Percentiles rank a stretch among this genome's conserved stretches.
phyloP scores from a whole-genome alignment of 192 early-diverging fungal genomes.

The Rhizophlyctis rosea region DNA sequence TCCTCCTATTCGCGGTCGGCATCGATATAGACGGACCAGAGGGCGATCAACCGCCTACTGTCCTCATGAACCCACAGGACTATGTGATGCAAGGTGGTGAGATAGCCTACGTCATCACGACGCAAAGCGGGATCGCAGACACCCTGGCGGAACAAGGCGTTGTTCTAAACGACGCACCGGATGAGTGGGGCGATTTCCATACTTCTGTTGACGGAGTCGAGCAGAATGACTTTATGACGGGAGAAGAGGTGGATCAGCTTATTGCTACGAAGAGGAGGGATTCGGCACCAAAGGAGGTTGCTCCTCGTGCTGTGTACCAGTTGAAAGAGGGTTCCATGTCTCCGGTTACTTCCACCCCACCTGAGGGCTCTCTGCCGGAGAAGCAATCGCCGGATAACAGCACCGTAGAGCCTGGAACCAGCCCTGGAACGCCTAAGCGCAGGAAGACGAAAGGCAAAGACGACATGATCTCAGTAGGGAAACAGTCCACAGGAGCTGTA shows the following conservation, averaged over 20 bases:
- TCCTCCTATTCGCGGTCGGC: slow-evolving; percentile 54
- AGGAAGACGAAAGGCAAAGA: not conserved
- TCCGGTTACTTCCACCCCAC: not conserved
- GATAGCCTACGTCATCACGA: slow-evolving; percentile 54
- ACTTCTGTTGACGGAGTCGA: slow-evolving; percentile 5
- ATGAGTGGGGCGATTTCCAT: slow-evolving; percentile 5
- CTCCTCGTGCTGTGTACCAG: not conserved
- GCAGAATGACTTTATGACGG: not conserved
- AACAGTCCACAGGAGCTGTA: slow-evolving; percentile 1
- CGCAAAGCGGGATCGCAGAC: slow-evolving; percentile 18
- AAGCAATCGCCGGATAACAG: too few relatives aligned
- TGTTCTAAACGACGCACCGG: slow-evolving; percentile 7
- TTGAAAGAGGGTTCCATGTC: slow-evolving; percentile 1
- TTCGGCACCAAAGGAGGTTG: not conserved
- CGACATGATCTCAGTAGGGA: slow-evolving; percentile 12
- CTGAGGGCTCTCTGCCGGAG: not conserved
- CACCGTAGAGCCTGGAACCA: too few relatives aligned
- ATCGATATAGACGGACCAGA: not conserved
- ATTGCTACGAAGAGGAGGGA: not conserved
- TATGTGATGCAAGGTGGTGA: slow-evolving; percentile 61
- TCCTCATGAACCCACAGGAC: slow-evolving; percentile 57
- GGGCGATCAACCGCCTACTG: not conserved
- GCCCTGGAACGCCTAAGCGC: too few relatives aligned
- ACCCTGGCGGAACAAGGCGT: slow-evolving; percentile 15
- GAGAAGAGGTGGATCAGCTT: not conserved